Conservation (phyloP, 75 land plant genomes). For the Pinus tabuliformis region DNA sequence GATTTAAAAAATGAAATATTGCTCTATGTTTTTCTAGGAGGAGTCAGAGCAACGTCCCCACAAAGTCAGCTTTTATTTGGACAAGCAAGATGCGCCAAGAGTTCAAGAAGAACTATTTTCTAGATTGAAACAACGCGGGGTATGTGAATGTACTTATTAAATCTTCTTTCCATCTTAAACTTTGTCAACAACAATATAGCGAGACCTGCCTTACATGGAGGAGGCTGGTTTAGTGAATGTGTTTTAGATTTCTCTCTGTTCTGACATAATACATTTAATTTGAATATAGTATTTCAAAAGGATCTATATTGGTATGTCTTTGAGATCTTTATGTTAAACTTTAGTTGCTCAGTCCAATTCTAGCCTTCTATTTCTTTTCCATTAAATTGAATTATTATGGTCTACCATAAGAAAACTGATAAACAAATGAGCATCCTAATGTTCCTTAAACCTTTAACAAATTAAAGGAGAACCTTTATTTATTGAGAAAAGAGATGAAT, state of each 20-base stretch:
- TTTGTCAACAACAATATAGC: not conserved
- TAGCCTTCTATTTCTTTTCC: not conserved
- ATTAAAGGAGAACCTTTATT: too few species aligned
- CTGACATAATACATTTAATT: not conserved
- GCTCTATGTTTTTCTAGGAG: constrained; percentile 19
- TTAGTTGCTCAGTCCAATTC: not conserved
- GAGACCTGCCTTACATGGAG: not conserved
- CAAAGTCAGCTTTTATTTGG: constrained; percentile 32
- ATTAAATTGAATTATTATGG: not conserved
- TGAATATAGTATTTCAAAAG: not conserved
- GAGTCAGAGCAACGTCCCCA: constrained; percentile 39
- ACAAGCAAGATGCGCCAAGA: constrained; percentile 23
- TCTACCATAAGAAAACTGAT: too few species aligned
- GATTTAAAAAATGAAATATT: too few species aligned
- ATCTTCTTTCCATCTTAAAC: not conserved
- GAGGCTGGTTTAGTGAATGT: not conserved
- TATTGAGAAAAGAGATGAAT: too few species aligned
- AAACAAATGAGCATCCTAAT: too few species aligned
- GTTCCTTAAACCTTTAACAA: too few species aligned
- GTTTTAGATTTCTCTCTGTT: not conserved
- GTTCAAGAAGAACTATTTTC: constrained; percentile 11
- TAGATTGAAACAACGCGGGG: constrained; percentile 1
- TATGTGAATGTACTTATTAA: not conserved
- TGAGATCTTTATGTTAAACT: not conserved
- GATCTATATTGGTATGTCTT: not conserved